Percentiles rank a stretch among this genome's conserved stretches.
Evolutionary conservation across 2,329 filamentous ascomycete species (phyloP).

Genomic region (Reticulascus tulasneorum): DNA sequence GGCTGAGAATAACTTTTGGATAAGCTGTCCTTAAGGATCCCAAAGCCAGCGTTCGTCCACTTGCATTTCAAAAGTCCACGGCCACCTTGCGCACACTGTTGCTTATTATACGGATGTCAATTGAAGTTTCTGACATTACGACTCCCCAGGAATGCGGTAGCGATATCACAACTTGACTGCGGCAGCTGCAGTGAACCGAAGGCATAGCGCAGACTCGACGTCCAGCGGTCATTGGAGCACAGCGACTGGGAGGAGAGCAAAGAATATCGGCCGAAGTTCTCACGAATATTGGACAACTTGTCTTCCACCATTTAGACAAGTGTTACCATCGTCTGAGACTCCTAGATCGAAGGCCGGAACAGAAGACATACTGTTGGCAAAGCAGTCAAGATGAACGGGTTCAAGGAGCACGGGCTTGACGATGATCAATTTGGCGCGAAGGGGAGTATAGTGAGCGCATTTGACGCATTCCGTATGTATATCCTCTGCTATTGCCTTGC

Average conservation of each 20-base stretch:
- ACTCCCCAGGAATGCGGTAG: constrained; percentile 10
- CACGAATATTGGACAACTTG: too few species aligned
- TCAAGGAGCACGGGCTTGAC: constrained; percentile 61
- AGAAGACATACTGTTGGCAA: not conserved
- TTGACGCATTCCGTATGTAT: constrained; percentile 89
- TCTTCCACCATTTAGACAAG: too few species aligned
- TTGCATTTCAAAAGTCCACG: too few species aligned
- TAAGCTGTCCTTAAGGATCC: constrained; percentile 16
- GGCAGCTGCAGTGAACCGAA: constrained; percentile 12
- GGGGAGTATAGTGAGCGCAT: constrained; percentile 71
- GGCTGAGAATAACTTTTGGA: constrained; percentile 14
- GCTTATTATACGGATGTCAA: too few species aligned
- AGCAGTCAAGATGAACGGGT: constrained; percentile 66
- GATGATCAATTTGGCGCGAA: constrained; percentile 79
- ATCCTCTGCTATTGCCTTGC: not conserved
- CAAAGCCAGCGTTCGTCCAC: too few species aligned
- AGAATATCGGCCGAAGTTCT: too few species aligned
- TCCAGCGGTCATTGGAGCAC: too few species aligned
- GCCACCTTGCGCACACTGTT: too few species aligned
- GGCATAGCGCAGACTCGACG: not conserved
- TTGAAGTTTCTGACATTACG: not conserved
- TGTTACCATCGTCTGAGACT: too few species aligned
- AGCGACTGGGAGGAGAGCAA: too few species aligned
- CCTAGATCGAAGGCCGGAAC: too few species aligned
- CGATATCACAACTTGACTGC: constrained; percentile 3